Conservation (phyloP, 2,329 filamentous ascomycete species). For the Neoscytalidium dimidiatum region DNA sequence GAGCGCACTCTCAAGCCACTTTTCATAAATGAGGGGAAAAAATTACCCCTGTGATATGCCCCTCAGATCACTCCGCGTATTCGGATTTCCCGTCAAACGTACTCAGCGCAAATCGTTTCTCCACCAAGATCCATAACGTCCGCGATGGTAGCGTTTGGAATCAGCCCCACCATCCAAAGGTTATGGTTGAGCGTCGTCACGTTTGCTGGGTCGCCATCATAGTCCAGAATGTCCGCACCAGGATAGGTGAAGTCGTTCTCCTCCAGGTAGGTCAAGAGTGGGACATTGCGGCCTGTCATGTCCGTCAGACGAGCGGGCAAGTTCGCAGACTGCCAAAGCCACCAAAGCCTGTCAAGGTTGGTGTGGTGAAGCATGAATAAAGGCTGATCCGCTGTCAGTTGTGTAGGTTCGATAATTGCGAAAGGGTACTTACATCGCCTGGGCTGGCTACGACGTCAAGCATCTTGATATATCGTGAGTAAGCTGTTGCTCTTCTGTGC, state of each 20-base stretch:
- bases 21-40: too few relatives aligned
- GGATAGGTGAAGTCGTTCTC: conserved; percentile 14
- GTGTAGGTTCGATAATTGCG: too few relatives aligned
- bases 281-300: conserved; percentile 18
- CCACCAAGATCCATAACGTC: conserved; percentile 22
- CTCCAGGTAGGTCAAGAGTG: not conserved
- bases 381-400: not conserved
- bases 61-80: too few relatives aligned
- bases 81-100: too few relatives aligned
- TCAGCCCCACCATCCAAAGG: conserved; percentile 20
- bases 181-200: conserved; percentile 22
- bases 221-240: conserved; percentile 10
- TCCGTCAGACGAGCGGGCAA: conserved; percentile 14
- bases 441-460: conserved; percentile 18
- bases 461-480: not conserved
- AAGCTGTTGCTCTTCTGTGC: not conserved
- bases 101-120: conserved; percentile 20
- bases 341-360: conserved; percentile 46
- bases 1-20: too few relatives aligned
- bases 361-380: conserved; percentile 47
- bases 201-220: conserved; percentile 20
- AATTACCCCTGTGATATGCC: too few relatives aligned
- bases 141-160: conserved; percentile 18
- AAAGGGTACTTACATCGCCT: conserved; percentile 12
- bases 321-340: conserved; percentile 48